Evolutionary conservation across 805 yeast genomes (phyloP), one percentile per base, ranked within the genome.

Genomic region (Blastobotrys terrestris): DNA sequence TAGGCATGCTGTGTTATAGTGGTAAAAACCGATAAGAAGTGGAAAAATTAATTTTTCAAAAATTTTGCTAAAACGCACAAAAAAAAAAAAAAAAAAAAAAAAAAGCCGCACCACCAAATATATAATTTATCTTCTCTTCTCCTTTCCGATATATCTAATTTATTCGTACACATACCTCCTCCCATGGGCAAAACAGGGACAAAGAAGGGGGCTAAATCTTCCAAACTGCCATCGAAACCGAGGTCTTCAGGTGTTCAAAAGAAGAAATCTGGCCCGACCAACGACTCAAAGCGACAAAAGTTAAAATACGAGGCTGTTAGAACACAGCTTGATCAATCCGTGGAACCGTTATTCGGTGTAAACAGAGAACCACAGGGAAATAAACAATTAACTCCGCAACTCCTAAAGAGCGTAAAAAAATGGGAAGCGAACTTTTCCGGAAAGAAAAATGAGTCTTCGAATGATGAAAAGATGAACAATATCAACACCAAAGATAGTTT

Each of bases 1-100:
- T 88, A 20, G 85, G 89, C 99, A 92, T 92, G 44, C 57, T 63
- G 43, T 16, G 45, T 5, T 6, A 5, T 11, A 11, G 11, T 26
- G 35, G 5, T 26, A n/a, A n/a, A n/a, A n/a, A 26, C 35, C 11
- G 35, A 26, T 26, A 26, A 26, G 35, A 26, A 5, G 35, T 26
- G 35, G 11, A 26, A 7, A n/a, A 39, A n/a, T 5, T 13, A 6
- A 31, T 35, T 21, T 22, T 44, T 11, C n/a, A 13, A 13, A 35
- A 26, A 2, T 19, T 16, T 40, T 21, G 4, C 6, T n/a, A n/a
- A n/a, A n/a, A 46, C 14, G 40, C 21, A 15, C 46, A 18, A 40
- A 21, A 19, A 19, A 8, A 40, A 40, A 43, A 22, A 15, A 42
- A 16, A 15, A n/a, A 22, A 41, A 42, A 20, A n/a, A 15, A 31